Conservation (phyloP, 202 grass and related monocot genomes). For the Digitaria exilis region DNA sequence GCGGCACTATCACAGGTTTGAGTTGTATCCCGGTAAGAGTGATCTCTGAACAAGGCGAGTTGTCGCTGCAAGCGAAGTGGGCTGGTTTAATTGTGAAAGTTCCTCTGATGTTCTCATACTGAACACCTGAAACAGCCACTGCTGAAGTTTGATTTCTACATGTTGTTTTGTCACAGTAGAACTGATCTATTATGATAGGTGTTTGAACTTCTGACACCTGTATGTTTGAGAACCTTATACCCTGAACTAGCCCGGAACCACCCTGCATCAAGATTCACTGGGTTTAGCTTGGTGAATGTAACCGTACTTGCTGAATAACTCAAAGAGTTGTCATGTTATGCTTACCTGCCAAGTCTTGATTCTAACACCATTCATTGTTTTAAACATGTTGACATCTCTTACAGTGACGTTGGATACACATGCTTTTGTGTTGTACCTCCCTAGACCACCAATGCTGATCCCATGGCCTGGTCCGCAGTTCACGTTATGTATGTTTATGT, state of each 20-base stretch:
- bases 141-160: constrained; percentile 84
- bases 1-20: constrained; percentile 47
- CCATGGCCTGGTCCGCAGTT: constrained; percentile 95
- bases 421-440: constrained; percentile 84
- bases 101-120: constrained; percentile 87
- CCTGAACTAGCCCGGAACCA: constrained; percentile 74
- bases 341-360: constrained; percentile 99
- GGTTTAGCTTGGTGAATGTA: neutral
- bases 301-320: neutral
- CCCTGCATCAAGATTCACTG: constrained; percentile 49
- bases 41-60: constrained; percentile 79
- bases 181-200: constrained; percentile 92
- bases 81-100: constrained; percentile 85
- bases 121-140: constrained; percentile 62
- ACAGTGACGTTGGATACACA: constrained; percentile 94
- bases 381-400: constrained; percentile 87
- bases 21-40: constrained; percentile 72
- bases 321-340: neutral
- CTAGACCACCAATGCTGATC: constrained; percentile 91
- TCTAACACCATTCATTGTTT: constrained; percentile 87
- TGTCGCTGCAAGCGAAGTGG: constrained; percentile 91
- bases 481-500: constrained; percentile 81
- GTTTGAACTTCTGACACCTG: constrained; percentile 88
- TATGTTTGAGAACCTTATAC: constrained; percentile 87
- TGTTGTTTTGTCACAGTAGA: constrained; percentile 74